Percentiles rank a stretch among this genome's conserved stretches.
These are phyloP conservation scores for Antitrichia curtipendula DNA, from an alignment of 225 moss, liverwort and hornwort species.

Conservation along the genomic window DNA sequence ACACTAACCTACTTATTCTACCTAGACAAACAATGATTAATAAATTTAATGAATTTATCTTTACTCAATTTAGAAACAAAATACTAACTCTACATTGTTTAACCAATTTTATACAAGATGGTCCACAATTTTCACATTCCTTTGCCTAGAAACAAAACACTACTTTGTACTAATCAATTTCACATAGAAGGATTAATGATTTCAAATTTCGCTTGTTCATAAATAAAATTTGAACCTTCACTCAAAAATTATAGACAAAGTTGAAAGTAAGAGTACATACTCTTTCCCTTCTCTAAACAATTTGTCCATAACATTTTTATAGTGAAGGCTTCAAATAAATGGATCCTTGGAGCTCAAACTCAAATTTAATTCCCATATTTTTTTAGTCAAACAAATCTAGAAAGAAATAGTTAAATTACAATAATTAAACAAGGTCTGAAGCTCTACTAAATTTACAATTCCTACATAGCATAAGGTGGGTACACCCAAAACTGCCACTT, in stretches of 20 bases:
- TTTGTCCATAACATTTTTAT: background rate
- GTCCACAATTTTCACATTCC: background rate
- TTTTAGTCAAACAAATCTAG: background rate
- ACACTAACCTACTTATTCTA: too few species aligned
- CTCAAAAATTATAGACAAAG: background rate
- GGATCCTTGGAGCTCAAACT: background rate
- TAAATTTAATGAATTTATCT: accelerated
- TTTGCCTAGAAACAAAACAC: background rate
- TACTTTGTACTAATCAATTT: background rate
- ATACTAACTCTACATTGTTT: too few species aligned
- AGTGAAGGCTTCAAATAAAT: background rate
- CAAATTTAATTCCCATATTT: background rate
- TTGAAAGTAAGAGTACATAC: background rate
- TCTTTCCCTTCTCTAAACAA: too few species aligned
- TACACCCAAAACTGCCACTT: too few species aligned
- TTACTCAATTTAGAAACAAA: background rate
- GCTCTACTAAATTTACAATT: background rate
- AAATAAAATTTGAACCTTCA: background rate
- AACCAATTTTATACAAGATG: background rate
- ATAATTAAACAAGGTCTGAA: background rate
- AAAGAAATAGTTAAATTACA: background rate
- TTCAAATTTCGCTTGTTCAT: accelerated
- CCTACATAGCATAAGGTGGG: accelerated
- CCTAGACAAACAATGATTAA: background rate
- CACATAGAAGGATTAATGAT: too few species aligned